Base-by-base conservation (phyloP, 2,329 filamentous ascomycete species). In the Blastomyces emzantsi region DNA sequence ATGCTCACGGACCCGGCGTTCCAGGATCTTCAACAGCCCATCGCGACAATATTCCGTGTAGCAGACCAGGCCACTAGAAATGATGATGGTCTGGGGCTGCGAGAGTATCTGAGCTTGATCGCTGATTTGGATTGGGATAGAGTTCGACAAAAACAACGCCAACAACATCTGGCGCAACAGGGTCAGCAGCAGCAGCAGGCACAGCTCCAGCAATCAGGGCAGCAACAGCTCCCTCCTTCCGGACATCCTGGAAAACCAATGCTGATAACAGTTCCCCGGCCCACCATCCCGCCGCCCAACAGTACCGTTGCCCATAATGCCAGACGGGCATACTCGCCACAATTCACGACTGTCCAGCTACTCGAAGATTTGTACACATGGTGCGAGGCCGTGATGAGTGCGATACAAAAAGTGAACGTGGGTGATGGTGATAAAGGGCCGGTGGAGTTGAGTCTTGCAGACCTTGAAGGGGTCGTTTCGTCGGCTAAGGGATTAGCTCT, bases 21-120 rank as follows among this genome's bases (percentile, higher is more conserved):
- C 28, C 58, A 19, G 11, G 47, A 47, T 22, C 17, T 47, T 22
- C 33, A 45, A 13, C 33, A 55, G 19, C 49, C 52, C 9, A 43
- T 47, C 8, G 33, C 15, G 41, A 39, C 33, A 17, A 45, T 57
- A 25, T 43, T 43, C 13, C 36, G 19, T 15, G 5, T 11, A 3
- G 55, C 25, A n/a, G 22, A 57, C n/a, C 55, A 41, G 33, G 36
- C n/a, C 33, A 57, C n/a, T 22, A 17, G 36, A 41, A 57, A 39
- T 22, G 47, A 62, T 17, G 61, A 57, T 25, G 25, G 52, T 22
- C 11, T 39, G 61, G 17, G 51, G 19, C 22, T 62, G 17, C 51
- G 33, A 33, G 61, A 57, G n/a, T 62, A 43, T 56, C 25, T 62
- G 36, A 55, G 39, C 22, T 39, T 33, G 49, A 62, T 62, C 22